phyloP scores from a whole-genome alignment of 202 grass and related monocot species.

The Zizania palustris region DNA sequence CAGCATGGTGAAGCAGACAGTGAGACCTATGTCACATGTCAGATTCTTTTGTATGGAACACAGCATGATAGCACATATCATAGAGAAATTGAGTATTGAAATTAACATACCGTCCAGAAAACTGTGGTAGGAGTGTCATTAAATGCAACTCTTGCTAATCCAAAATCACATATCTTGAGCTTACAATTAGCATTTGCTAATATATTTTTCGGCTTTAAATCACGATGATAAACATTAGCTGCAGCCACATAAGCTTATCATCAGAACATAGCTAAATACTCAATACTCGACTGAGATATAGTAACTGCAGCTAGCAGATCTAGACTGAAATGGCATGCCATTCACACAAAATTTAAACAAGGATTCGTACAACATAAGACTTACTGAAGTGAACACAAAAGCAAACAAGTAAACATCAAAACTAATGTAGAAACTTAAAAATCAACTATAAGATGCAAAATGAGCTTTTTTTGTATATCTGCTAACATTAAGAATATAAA shows the following conservation, averaged over 20 bases:
- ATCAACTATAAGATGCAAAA: background rate
- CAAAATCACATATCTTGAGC: slow-evolving; percentile 99
- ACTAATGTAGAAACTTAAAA: background rate
- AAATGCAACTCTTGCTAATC: slow-evolving; percentile 93
- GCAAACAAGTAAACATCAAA: background rate
- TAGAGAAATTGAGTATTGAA: background rate
- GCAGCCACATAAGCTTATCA: slow-evolving; percentile 40
- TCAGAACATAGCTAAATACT: slow-evolving; percentile 39
- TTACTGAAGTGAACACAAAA: background rate
- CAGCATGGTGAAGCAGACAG: slow-evolving; percentile 15
- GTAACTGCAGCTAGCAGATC: slow-evolving; percentile 32
- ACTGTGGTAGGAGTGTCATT: slow-evolving; percentile 81
- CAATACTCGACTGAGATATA: slow-evolving; percentile 8
- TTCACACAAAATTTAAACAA: slow-evolving; percentile 1
- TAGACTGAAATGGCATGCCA: background rate
- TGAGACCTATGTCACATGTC: slow-evolving; percentile 32
- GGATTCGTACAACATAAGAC: background rate
- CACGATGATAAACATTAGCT: slow-evolving; percentile 99
- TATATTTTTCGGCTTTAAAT: slow-evolving; percentile 99
- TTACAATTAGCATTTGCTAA: slow-evolving; percentile 98
- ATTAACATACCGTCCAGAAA: slow-evolving; percentile 93
- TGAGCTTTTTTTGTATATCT: background rate
- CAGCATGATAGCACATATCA: background rate
- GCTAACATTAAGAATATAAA: background rate
- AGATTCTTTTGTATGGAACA: background rate